Base-by-base conservation (phyloP, 495 filamentous ascomycete species). In the Hypoxylon cercidicola region DNA sequence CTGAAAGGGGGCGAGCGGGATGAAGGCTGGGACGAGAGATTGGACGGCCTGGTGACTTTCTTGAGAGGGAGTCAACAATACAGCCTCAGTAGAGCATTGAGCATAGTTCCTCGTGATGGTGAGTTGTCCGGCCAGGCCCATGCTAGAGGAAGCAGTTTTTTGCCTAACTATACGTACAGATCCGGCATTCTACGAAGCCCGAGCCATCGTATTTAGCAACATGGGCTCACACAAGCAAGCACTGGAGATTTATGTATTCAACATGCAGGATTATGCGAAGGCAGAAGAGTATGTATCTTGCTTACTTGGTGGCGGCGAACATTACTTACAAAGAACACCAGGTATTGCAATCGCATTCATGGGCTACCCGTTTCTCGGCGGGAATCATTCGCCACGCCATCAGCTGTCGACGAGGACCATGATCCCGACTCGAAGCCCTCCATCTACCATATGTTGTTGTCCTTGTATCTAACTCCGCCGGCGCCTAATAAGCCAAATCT, bases 171-270 rank as follows among this genome's bases (percentile, higher is more conserved):
- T 20, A 55, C 54, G 11, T 43, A 19, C 50, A 94, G 92, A 97
- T 74, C 85, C 93, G 0, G 81, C 87, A 12, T 96, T 95, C 73
- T 96, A 89, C 77, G 95, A 98, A 75, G 89, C 92, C 4, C 88
- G 93, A 51, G 96, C 96, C 18, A 89, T 97, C 30, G 88, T 98
- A 8, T 87, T 98, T 28, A 93, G 92, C 75, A 96, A 96, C 66
- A 96, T 99, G 91, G 93, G 91, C 8, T 90, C 93, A 58, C 93
- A 99, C 77, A 90, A 92, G 72, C 92, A 97, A 73, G 94, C 96
- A 0, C 77, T 99, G 18, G 90, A 93, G 74, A 96, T 98, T 20
- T 99, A 97, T 72, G 93, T 98, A 11, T 99, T 97, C 79, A 93
- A 94, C 68, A 82, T 99, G 56, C 77, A 90, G 57, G 89, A 95